Evolutionary conservation across 1,139 yeast genomes (phyloP).

Genomic region (Entelexis sorbosivorans): DNA sequence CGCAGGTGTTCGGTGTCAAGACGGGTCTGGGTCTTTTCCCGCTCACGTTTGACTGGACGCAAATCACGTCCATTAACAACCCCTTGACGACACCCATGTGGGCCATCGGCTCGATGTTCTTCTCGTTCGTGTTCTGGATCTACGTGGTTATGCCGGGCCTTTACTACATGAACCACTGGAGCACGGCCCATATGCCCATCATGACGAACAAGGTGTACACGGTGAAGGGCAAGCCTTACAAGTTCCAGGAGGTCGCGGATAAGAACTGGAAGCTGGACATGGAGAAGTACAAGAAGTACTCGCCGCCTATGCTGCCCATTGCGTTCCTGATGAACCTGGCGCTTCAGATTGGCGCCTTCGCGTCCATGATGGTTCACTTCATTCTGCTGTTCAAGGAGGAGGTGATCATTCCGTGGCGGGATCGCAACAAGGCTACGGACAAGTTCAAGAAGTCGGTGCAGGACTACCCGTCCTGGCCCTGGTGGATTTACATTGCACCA

Average conservation of each 20-base stretch:
- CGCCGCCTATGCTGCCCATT: conserved; percentile 19
- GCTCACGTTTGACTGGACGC: conserved; percentile 48
- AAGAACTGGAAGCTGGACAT: conserved; percentile 14
- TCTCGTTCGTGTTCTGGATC: conserved; percentile 20
- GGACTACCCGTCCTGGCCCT: conserved; percentile 9
- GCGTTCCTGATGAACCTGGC: conserved; percentile 17
- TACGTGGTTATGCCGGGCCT: conserved; percentile 20
- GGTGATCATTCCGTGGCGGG: conserved; percentile 16
- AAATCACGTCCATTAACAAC: conserved; percentile 28
- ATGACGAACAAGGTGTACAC: conserved; percentile 20
- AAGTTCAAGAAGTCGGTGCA: conserved; percentile 10
- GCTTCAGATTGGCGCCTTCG: conserved; percentile 14
- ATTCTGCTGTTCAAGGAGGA: conserved; percentile 15
- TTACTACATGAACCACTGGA: conserved; percentile 19
- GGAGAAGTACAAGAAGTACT: conserved; percentile 17
- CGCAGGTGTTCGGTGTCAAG: conserved; percentile 50
- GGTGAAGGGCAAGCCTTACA: conserved; percentile 10
- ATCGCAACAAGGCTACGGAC: conserved; percentile 9
- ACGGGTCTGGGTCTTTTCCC: conserved; percentile 61
- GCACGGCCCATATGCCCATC: conserved; percentile 18
- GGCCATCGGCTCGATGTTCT: conserved; percentile 16
- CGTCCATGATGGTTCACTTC: conserved; percentile 16
- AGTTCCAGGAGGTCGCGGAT: conserved; percentile 16
- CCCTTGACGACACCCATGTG: conserved; percentile 19
- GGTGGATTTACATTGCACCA: conserved; percentile 10